Percentiles rank a stretch among this genome's conserved stretches.
Evolutionary conservation across 306 rosid species (phyloP).

Genomic region (Pyrus communis): DNA sequence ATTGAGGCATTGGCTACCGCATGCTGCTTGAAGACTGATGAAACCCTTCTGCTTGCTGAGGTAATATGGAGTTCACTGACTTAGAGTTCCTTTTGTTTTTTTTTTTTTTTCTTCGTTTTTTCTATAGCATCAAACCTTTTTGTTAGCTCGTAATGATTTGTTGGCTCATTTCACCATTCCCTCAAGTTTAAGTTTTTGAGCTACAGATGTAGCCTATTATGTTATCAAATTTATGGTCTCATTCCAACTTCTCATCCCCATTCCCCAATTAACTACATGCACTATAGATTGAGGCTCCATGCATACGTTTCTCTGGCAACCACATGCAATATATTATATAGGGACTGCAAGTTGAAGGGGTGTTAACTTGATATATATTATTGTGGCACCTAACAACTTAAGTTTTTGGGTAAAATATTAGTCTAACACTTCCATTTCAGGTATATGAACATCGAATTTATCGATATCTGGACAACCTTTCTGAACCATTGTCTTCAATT

Average conservation of each 20-base stretch:
- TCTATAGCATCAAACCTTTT: background rate
- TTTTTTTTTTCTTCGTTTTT: background rate
- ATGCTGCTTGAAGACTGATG: conserved; percentile 88
- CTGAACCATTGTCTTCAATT: conserved; percentile 57
- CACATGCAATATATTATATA: background rate
- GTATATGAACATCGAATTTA: conserved; percentile 65
- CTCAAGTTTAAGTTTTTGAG: background rate
- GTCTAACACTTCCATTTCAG: conserved; percentile 32
- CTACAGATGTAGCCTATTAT: background rate
- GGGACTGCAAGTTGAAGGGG: background rate
- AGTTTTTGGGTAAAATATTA: background rate
- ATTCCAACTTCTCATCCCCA: background rate
- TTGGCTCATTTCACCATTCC: background rate
- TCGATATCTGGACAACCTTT: conserved; percentile 65
- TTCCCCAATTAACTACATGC: background rate
- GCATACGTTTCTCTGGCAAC: background rate
- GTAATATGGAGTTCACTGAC: conserved; percentile 30
- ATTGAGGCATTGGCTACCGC: conserved; percentile 48
- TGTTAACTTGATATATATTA: background rate
- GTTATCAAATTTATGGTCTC: background rate
- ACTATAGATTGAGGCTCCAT: background rate
- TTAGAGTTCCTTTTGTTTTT: background rate
- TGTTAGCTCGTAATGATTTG: background rate
- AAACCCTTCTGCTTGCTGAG: conserved; percentile 91
- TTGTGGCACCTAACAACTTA: background rate